phyloP scores from a whole-genome alignment of 345 rosid species.

The Euphorbia pulcherrima region DNA sequence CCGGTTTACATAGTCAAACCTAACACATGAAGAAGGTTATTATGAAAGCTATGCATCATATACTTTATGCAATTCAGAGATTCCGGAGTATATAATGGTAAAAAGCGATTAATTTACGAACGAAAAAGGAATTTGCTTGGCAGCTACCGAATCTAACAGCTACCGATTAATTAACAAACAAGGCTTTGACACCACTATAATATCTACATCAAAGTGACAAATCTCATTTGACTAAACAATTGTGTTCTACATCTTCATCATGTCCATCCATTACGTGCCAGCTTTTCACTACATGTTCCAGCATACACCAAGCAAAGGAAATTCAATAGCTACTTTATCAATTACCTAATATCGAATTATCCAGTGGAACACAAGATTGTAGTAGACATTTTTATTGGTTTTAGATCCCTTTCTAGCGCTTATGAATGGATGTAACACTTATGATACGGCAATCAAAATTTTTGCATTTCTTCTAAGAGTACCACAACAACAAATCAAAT shows the following conservation, averaged over 20 bases:
- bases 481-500: background rate
- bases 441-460: background rate
- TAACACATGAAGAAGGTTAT: constrained; percentile 3
- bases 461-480: background rate
- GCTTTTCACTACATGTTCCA: background rate
- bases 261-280: background rate
- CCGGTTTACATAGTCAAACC: constrained; percentile 3
- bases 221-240: background rate
- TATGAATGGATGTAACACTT: background rate
- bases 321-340: background rate
- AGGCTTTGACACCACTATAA: background rate
- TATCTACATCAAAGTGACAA: background rate
- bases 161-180: background rate
- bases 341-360: background rate
- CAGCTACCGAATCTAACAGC: background rate
- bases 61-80: background rate
- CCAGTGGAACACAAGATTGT: background rate
- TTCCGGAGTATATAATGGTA: background rate
- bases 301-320: background rate
- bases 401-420: constrained; percentile 1
- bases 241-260: background rate
- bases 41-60: background rate
- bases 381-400: background rate
- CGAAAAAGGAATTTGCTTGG: background rate
- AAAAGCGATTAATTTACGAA: background rate